phyloP scores from a whole-genome alignment of 2,329 filamentous ascomycete species.

The Aureobasidium sp. region DNA sequence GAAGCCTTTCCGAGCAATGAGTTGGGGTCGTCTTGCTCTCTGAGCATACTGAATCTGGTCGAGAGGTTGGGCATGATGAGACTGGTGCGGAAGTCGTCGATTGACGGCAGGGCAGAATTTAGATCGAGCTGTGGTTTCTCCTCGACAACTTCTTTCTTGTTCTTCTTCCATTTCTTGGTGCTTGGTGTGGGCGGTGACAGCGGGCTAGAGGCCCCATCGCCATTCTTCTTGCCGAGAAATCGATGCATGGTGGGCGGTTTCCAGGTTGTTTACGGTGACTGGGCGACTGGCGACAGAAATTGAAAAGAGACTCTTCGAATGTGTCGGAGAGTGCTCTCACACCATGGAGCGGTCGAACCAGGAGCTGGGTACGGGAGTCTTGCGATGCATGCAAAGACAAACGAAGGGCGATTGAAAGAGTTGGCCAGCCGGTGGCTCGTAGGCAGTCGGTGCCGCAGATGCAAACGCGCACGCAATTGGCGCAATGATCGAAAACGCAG shows the following conservation, averaged over 20 bases:
- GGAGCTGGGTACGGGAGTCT: neutral
- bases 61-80: constrained; percentile 92
- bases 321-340: neutral
- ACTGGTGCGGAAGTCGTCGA: constrained; percentile 89
- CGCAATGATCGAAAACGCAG: neutral
- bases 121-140: constrained; percentile 64
- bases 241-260: constrained; percentile 57
- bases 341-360: neutral
- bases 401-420: constrained; percentile 2
- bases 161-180: constrained; percentile 38
- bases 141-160: constrained; percentile 44
- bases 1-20: constrained; percentile 88
- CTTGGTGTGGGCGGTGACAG: constrained; percentile 13
- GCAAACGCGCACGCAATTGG: constrained; percentile 5
- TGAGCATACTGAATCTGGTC: constrained; percentile 90
- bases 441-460: neutral
- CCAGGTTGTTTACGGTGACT: neutral
- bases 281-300: neutral
- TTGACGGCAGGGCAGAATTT: constrained; percentile 63
- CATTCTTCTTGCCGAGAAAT: constrained; percentile 62
- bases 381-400: constrained; percentile 9
- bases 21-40: constrained; percentile 85
- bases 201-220: constrained; percentile 42
- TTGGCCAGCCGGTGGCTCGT: neutral
- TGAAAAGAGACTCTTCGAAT: neutral